Evolutionary conservation across 2,329 filamentous ascomycete genomes (phyloP).

Genomic region (Zymoseptoria crescenta): DNA sequence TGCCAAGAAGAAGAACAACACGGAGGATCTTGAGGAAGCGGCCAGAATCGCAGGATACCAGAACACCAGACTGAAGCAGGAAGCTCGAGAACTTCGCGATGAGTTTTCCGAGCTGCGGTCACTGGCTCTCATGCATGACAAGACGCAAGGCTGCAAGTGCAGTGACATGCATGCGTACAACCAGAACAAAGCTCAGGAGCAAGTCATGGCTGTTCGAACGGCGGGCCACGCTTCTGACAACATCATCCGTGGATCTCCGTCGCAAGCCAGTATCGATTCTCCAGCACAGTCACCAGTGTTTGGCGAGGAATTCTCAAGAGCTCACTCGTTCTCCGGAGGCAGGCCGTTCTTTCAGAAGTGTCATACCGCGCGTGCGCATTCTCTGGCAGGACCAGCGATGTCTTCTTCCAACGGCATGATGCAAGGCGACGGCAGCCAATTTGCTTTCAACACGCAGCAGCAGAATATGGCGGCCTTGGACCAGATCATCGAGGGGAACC

Average conservation of each 20-base stretch:
- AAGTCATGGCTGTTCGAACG: constrained; percentile 15
- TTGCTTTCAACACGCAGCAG: background rate
- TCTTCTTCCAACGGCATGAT: background rate
- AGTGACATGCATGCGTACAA: constrained; percentile 28
- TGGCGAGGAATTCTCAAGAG: constrained; percentile 5
- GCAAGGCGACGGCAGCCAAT: background rate
- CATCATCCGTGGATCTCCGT: constrained; percentile 10
- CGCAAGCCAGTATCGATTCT: constrained; percentile 14
- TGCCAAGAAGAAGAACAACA: constrained; percentile 58
- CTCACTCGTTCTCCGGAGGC: constrained; percentile 13
- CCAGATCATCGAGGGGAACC: background rate
- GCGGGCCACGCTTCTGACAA: constrained; percentile 6
- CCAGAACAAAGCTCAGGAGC: constrained; percentile 22
- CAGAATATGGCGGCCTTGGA: background rate
- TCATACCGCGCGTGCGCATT: constrained; percentile 5
- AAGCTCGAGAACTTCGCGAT: constrained; percentile 28
- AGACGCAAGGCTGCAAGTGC: constrained; percentile 26
- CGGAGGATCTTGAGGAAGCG: constrained; percentile 42
- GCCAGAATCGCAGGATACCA: constrained; percentile 32
- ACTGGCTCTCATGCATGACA: constrained; percentile 26
- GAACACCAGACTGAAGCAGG: constrained; percentile 26
- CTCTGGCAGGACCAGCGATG: background rate
- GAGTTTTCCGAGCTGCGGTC: constrained; percentile 27
- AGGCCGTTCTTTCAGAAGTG: background rate
- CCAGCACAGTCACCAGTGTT: constrained; percentile 6